Base-by-base conservation (phyloP, 148 eudicot genomes). In the Chenopodium berlandieri region DNA sequence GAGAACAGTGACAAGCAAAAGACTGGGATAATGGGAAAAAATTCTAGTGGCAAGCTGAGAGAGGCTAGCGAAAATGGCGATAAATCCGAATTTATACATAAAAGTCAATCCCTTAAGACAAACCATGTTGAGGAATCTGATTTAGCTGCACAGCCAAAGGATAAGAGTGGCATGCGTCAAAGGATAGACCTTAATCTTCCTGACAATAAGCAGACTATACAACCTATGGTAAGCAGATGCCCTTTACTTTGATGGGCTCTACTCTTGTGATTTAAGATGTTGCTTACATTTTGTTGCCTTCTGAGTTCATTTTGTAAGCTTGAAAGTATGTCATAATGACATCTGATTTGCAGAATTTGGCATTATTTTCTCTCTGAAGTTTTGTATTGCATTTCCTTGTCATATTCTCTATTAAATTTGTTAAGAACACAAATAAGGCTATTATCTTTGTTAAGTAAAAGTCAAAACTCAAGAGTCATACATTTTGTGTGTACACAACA, bases 141-240 rank as follows among this genome's bases (percentile, higher is more conserved):
- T 67, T 81, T 78, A 83, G 81, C 87, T 71, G 79, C 73, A 82
- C 92, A 87, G 79, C 84, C 81, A 76, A 89, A 87, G 80, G 99
- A 91, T 32, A 90, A 88, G 84, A 85, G 84, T 84, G 84, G 85
- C 80, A 72, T 75, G 54, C 94, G 84, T 83, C 95, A 85, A 88
- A 90, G 86, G 78, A 84, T 89, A 83, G 93, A 94, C 82, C 88
- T 87, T 80, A 90, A 89, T 87, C 82, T 85, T 75, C 88, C 95
- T 82, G 90, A 87, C 75, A 87, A 85, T 83, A 91, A 83, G 83
- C 89, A 88, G 83, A 71, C 91, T 66, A 58, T 82, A 83, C 93
- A 86, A 80, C 79, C 78, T 79, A 60, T 84, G 85, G 99, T 96
- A 86, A 90, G 97, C 84, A 62, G 47, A 77, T 74, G n/a, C 76